Percentiles rank a stretch among this genome's conserved stretches.
These are phyloP conservation scores for Corrigiola litoralis DNA, from an alignment of 179 eudicot species.

Conservation along the genomic window DNA sequence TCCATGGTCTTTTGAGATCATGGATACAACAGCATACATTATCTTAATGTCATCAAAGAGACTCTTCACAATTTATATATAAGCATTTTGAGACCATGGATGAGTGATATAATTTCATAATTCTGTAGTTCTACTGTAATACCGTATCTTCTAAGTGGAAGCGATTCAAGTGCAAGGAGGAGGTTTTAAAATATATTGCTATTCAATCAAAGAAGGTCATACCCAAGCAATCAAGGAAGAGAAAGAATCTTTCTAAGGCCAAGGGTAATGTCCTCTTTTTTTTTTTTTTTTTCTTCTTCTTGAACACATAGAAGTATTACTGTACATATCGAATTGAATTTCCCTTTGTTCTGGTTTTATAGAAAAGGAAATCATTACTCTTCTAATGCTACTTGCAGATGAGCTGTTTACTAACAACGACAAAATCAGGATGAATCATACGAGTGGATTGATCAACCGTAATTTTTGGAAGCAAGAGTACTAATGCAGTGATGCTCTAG, in stretches of 20 bases:
- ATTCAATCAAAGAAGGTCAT: background rate
- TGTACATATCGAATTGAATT: background rate
- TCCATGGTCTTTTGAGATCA: too few relatives aligned
- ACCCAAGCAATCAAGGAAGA: conserved; percentile 4
- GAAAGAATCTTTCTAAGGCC: background rate
- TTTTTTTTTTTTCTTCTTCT: background rate
- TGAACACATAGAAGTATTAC: background rate
- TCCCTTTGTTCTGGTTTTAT: too few relatives aligned
- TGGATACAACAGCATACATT: too few relatives aligned
- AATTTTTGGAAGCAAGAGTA: too few relatives aligned
- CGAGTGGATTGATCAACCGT: too few relatives aligned
- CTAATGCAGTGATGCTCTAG: too few relatives aligned
- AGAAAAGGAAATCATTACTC: too few relatives aligned
- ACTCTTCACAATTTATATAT: too few relatives aligned
- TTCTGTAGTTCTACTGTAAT: conserved; percentile 14
- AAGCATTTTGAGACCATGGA: background rate
- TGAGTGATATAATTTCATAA: background rate
- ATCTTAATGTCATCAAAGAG: too few relatives aligned
- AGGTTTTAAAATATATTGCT: conserved; percentile 12
- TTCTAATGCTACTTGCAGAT: background rate
- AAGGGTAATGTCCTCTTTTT: background rate
- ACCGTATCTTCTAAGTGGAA: conserved; percentile 16
- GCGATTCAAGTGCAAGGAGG: conserved; percentile 17
- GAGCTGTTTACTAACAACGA: background rate
- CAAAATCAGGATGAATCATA: background rate